Conservation (phyloP, 2,329 filamentous ascomycete genomes). For the Penicillium freii region DNA sequence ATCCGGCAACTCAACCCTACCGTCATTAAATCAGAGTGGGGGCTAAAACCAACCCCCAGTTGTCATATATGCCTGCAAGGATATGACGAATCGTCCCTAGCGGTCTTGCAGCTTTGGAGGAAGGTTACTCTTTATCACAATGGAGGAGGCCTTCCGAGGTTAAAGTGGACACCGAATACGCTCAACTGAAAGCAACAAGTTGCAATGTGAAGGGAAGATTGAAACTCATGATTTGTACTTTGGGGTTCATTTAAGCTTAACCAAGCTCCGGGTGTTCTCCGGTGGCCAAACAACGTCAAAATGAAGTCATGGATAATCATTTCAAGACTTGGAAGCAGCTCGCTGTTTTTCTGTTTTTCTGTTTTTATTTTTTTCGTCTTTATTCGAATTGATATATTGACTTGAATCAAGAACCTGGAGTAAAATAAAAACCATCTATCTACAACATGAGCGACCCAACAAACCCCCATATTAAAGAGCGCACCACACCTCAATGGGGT, state of each 20-base stretch:
- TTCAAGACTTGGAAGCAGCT: neutral
- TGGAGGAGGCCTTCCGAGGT: too few relatives aligned
- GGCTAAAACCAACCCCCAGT: neutral
- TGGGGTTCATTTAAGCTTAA: neutral
- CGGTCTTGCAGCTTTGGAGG: neutral
- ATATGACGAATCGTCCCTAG: too few relatives aligned
- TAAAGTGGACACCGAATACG: neutral
- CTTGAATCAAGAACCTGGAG: neutral
- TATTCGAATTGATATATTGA: neutral
- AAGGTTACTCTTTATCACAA: neutral
- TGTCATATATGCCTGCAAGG: neutral
- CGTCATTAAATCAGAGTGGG: neutral
- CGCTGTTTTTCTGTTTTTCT: neutral
- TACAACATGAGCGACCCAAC: conserved; percentile 44
- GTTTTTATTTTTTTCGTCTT: too few relatives aligned
- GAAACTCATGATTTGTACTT: neutral
- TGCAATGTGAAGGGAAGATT: neutral
- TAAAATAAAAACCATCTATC: too few relatives aligned
- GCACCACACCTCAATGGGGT: conserved; percentile 55
- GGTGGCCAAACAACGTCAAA: conserved; percentile 21
- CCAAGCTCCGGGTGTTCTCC: neutral
- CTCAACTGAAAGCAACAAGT: too few relatives aligned
- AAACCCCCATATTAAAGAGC: conserved; percentile 51
- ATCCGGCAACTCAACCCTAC: neutral
- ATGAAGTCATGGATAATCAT: conserved; percentile 30